Evolutionary conservation across 495 filamentous ascomycete species (phyloP), one percentile per base, ranked within the genome.

Genomic region (Lasiosphaeria miniovina): DNA sequence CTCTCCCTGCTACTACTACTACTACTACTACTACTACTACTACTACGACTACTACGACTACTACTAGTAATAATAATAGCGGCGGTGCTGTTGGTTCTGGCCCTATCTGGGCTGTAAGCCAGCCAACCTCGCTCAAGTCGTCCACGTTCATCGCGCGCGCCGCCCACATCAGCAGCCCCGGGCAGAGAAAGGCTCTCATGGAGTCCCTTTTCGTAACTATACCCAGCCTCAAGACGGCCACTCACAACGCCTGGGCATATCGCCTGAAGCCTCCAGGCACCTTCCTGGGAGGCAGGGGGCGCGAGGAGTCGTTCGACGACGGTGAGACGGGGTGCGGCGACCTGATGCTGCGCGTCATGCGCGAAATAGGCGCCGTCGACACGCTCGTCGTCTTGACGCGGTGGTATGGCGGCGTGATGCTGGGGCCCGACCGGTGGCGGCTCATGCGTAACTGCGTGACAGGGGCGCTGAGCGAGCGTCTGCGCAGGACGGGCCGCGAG

Each of bases 291-390:
- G 65, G 70, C 6, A 73, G 80, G 3, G 79, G 82, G 14, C 84
- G 83, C 33, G 90, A 98, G 67, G 90, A 95, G 66, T 90, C 84
- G 59, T 91, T 96, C 61, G 93, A 97, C 67, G 94, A 98, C 69
- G 94, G 94, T 7, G 94, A 98, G 76, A 86, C 84, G 9, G 92
- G 91, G 33, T 91, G 89, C 33, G 94, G 94, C 6, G 84, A 86
- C 0, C 81, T 94, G 33, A 71, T 98, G 65, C 78, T 96, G 31
- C 84, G 88, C 71, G 72, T 96, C 49, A 80, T 98, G 81, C 86
- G 91, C 71, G 74, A 91, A 61, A 87, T 89, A 80, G 83, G 88
- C 70, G 85, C 91, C 3, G 87, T 87, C 76, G 82, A 91, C 74
- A 87, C 90, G 2, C 78, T 96, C 14, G 89, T 98, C 6, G 90